Base-by-base conservation (phyloP, 108 stramenopile genomes). In the Discostella pseudostelligera region DNA sequence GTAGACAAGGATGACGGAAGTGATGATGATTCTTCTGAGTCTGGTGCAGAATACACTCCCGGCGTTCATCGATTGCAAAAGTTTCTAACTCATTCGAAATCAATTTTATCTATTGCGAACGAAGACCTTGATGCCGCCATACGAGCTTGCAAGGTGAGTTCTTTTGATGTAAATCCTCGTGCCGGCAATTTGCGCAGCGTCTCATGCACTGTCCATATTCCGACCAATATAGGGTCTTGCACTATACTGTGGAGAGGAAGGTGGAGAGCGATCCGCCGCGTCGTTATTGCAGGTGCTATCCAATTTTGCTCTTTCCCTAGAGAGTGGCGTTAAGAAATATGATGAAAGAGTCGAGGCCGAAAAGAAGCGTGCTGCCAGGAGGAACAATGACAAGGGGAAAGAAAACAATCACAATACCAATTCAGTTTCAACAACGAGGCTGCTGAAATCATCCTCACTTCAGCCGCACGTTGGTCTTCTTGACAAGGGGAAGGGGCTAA, bases 191-290 rank as follows among this genome's bases (percentile, higher is more conserved):
- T 26, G 43, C 46, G 6, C 25, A 20, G 4, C 1, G 39, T 25
- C 37, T 36, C 28, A 47, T 45, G 36, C 16, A 17, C 40, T 39
- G 0, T 28, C 0, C 9, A 24, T 53, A 26, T 1, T 2, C 24
- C 28, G 26, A 26, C 36, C 5, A 26, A 51, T 39, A 24, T 20
- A 82, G 78, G 85, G 83, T 32, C 72, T 91, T 29, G 77, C 88
- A 7, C 54, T 77, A 22, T 91, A 85, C 57, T 90, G 86, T 56
- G 89, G 93, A 44, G 93, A 94, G 60, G 57, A 74, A 24, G 84
- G 88, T n/a, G 84, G 87, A n/a, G 87, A 87, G 56, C 55, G 69
- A 63, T 62, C 78, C 0, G 72, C 88, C 11, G 45, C 75, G 0
- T 65, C 72, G 1, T 44, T 94, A 19, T 69, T 94, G 48, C 79